Percentiles rank a stretch among this genome's conserved stretches.
Evolutionary conservation across 1,139 yeast species (phyloP).

Genomic region (Candida anutae): DNA sequence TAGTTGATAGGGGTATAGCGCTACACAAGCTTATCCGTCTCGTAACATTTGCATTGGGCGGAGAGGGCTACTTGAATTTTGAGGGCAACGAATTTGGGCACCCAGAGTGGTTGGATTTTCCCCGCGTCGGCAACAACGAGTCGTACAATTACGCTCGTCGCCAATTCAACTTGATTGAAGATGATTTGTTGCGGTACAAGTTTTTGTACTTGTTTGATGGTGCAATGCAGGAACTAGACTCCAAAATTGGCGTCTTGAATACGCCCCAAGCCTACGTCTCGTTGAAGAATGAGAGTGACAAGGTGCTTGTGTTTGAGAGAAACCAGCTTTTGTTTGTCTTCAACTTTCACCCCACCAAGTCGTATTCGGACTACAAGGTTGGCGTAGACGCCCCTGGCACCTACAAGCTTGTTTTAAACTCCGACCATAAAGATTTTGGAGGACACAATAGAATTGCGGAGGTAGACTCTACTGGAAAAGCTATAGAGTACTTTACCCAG

Average conservation of each 20-base stretch:
- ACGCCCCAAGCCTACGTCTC: conserved; percentile 82
- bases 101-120: conserved; percentile 98
- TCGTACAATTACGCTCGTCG: conserved; percentile 92
- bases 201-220: conserved; percentile 72
- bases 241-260: conserved; percentile 61
- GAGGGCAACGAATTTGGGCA: conserved; percentile 99
- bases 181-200: conserved; percentile 71
- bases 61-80: conserved; percentile 91
- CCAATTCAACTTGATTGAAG: conserved; percentile 82
- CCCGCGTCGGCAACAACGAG: conserved; percentile 80
- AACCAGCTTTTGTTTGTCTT: conserved; percentile 78
- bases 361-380: conserved; percentile 78
- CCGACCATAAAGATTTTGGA: conserved; percentile 67
- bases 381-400: conserved; percentile 80
- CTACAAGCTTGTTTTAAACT: conserved; percentile 65
- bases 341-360: conserved; percentile 81
- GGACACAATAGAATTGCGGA: conserved; percentile 76
- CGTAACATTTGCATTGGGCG: conserved; percentile 82
- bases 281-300: conserved; percentile 80
- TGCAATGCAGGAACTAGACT: conserved; percentile 75
- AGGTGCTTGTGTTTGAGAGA: conserved; percentile 82
- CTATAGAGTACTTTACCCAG: conserved; percentile 54
- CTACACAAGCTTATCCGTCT: conserved; percentile 87
- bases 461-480: conserved; percentile 27
- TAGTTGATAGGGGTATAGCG: conserved; percentile 82